Evolutionary conservation across 805 yeast species (phyloP).

Genomic region (Sugiyamaella mastotermitis): DNA sequence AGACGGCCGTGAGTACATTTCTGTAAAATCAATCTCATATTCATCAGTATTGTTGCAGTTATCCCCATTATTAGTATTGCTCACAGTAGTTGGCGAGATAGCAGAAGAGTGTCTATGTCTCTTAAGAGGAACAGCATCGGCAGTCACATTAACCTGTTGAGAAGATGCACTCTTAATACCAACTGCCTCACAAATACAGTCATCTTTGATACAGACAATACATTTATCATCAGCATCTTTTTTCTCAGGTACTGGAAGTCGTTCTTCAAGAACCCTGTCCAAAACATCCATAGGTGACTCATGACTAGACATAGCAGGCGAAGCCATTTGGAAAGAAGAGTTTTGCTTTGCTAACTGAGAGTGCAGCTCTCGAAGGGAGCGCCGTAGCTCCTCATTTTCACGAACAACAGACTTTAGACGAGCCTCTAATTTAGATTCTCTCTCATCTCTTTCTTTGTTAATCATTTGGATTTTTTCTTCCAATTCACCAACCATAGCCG

Average conservation of each 20-base stretch:
- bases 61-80: neutral
- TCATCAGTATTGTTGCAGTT: slow-evolving; percentile 31
- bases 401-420: slow-evolving; percentile 21
- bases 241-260: slow-evolving; percentile 25
- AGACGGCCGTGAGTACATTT: slow-evolving; percentile 29
- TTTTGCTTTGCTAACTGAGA: slow-evolving; percentile 4
- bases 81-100: neutral
- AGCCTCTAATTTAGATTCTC: slow-evolving; percentile 31
- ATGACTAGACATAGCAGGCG: slow-evolving; percentile 45
- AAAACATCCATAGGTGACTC: slow-evolving; percentile 23
- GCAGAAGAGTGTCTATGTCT: neutral
- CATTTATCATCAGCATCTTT: slow-evolving; percentile 36
- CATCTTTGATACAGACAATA: slow-evolving; percentile 63
- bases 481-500: slow-evolving; percentile 72
- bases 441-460: slow-evolving; percentile 58
- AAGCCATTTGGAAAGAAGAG: slow-evolving; percentile 36
- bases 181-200: slow-evolving; percentile 53
- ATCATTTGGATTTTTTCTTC: slow-evolving; percentile 62
- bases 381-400: slow-evolving; percentile 34
- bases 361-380: slow-evolving; percentile 28
- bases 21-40: slow-evolving; percentile 46
- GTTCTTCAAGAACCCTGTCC: slow-evolving; percentile 32
- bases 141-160: neutral
- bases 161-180: slow-evolving; percentile 21
- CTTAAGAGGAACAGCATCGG: neutral